Percentiles rank a stretch among this genome's conserved stretches.
Evolutionary conservation across 2,329 filamentous ascomycete genomes (phyloP).

Genomic region (Berkeleyomyces rouxiae): DNA sequence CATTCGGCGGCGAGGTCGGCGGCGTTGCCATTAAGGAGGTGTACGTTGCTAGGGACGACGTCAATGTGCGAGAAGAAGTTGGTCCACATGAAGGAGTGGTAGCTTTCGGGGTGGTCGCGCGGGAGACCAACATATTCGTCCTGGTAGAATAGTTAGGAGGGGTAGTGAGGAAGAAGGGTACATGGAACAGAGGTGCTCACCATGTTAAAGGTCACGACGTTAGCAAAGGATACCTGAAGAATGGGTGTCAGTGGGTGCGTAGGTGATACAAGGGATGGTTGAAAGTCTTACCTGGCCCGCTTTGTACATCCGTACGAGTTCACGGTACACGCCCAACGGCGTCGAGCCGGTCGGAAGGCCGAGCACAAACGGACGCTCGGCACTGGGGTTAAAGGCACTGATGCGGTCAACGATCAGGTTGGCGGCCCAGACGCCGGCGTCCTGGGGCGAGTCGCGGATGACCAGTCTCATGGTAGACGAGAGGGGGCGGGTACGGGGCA

Average conservation of each 20-base stretch:
- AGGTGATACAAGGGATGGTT: constrained; percentile 7
- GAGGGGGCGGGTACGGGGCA: constrained; percentile 5
- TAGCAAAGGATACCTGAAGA: constrained; percentile 56
- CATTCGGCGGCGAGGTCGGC: constrained; percentile 61
- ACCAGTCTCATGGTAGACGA: constrained; percentile 56
- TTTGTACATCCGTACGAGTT: constrained; percentile 56
- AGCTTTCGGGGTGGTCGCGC: constrained; percentile 68
- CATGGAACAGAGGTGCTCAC: constrained; percentile 26
- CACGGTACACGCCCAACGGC: constrained; percentile 60
- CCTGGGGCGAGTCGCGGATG: constrained; percentile 53
- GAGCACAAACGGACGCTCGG: constrained; percentile 60
- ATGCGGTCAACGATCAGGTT: constrained; percentile 74
- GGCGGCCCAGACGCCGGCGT: constrained; percentile 59
- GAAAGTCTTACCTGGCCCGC: constrained; percentile 34
- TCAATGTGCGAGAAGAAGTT: constrained; percentile 79
- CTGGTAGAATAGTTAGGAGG: constrained; percentile 22
- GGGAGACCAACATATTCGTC: constrained; percentile 79
- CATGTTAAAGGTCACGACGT: constrained; percentile 91
- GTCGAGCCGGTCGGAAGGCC: constrained; percentile 73
- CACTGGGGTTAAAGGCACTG: constrained; percentile 56
- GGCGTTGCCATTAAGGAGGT: constrained; percentile 72
- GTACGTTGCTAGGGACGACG: constrained; percentile 63
- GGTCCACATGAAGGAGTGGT: constrained; percentile 89
- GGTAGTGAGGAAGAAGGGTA: constrained; percentile 13
- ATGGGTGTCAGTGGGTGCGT: constrained; percentile 10